phyloP scores from a whole-genome alignment of 202 grass and related monocot genomes.

The Sporobolus alterniflorus region DNA sequence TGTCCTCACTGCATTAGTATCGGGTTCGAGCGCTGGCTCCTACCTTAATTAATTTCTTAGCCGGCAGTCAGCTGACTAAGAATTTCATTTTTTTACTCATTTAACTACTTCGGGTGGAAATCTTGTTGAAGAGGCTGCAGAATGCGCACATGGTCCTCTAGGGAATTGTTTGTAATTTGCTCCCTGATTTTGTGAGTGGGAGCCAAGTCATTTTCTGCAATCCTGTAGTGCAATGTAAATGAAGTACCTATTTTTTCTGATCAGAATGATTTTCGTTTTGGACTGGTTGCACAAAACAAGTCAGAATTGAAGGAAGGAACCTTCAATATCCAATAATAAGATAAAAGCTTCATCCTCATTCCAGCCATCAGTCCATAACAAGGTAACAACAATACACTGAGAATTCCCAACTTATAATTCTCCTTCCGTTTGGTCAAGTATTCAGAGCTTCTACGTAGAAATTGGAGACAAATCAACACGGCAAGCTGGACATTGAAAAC shows the following conservation, averaged over 20 bases:
- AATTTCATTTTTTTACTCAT: no score
- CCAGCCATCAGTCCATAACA: neutral
- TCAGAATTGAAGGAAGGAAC: no score
- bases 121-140: neutral
- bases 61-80: no score
- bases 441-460: slow-evolving; percentile 9
- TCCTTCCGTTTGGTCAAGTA: neutral
- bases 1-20: no score
- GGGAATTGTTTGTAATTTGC: neutral
- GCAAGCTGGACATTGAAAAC: slow-evolving; percentile 7
- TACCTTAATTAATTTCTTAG: no score
- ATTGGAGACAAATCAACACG: neutral
- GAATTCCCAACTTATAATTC: slow-evolving; percentile 2
- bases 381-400: neutral
- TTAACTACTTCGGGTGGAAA: neutral
- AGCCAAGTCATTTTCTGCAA: slow-evolving; percentile 8
- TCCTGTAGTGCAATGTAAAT: slow-evolving; percentile 5
- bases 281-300: neutral
- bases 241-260: neutral
- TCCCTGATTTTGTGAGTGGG: slow-evolving; percentile 1
- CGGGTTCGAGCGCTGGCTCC: no score
- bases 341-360: neutral
- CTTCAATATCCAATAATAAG: neutral
- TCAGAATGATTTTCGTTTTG: neutral
- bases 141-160: neutral